Evolutionary conservation across 2,329 filamentous ascomycete species (phyloP).

Genomic region (Fusarium kyushuense): DNA sequence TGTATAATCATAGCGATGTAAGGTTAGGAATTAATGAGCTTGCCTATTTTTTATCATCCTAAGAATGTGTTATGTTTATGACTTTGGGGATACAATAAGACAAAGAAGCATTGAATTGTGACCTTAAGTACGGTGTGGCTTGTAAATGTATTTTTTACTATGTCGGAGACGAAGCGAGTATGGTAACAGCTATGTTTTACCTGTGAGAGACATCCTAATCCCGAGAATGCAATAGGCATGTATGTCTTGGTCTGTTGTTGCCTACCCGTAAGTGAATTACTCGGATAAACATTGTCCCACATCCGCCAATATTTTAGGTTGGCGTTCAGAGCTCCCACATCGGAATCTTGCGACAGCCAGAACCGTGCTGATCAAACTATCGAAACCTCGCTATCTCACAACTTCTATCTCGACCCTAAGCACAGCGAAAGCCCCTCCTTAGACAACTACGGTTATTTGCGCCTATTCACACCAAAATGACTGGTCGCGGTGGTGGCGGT

Average conservation of each 20-base stretch:
- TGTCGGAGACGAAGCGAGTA: background rate
- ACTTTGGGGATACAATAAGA: background rate
- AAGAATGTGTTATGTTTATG: background rate
- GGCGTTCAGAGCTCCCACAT: conserved; percentile 41
- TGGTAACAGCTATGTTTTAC: background rate
- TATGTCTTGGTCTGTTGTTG: background rate
- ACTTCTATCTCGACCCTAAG: background rate
- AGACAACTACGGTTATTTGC: conserved; percentile 12
- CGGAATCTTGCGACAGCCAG: conserved; percentile 45
- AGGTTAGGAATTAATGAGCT: background rate
- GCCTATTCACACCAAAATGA: conserved; percentile 56
- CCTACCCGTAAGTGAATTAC: conserved; percentile 1
- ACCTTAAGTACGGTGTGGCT: background rate
- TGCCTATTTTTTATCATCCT: background rate
- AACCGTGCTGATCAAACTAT: conserved; percentile 39
- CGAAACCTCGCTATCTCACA: conserved; percentile 8
- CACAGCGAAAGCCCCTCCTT: conserved; percentile 1
- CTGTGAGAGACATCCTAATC: background rate
- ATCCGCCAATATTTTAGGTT: conserved; percentile 42
- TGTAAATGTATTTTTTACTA: background rate
- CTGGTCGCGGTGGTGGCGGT: conserved; percentile 70
- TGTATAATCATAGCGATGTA: background rate
- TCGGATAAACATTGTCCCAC: conserved; percentile 38
- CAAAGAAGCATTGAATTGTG: background rate
- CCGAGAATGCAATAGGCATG: background rate